Evolutionary conservation across 116 monocot genomes (phyloP).

Genomic region (Cymodocea nodosa): DNA sequence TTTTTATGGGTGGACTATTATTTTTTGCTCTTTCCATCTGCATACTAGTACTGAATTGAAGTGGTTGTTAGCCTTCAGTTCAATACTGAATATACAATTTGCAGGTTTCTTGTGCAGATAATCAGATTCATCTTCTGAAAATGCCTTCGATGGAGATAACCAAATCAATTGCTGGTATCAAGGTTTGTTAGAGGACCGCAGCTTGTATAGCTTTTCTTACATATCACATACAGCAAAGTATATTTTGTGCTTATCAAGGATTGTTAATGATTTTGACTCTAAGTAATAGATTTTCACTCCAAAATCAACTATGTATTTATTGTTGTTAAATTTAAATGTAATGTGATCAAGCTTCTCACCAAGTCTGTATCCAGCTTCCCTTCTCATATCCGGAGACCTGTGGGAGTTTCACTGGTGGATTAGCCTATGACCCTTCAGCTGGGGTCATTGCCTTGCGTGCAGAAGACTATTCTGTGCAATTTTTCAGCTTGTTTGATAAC

Average conservation of each 20-base stretch:
- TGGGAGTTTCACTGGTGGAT: slow-evolving; percentile 15
- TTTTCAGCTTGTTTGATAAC: slow-evolving; percentile 75
- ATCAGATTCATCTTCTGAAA: slow-evolving; percentile 72
- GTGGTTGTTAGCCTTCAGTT: background rate
- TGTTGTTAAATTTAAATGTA: background rate
- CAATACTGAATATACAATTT: slow-evolving; percentile 10
- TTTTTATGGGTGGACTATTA: background rate
- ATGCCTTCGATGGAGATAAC: slow-evolving; percentile 87
- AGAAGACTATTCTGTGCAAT: slow-evolving; percentile 65
- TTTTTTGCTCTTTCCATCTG: background rate
- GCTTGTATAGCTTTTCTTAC: background rate
- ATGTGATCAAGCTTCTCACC: background rate
- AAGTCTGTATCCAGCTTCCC: slow-evolving; percentile 54
- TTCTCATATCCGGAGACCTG: slow-evolving; percentile 40
- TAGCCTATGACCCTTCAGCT: slow-evolving; percentile 44
- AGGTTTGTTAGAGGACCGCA: slow-evolving; percentile 42
- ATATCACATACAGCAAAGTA: background rate
- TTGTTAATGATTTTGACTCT: background rate
- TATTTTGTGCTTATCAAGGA: background rate
- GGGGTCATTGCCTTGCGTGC: slow-evolving; percentile 51
- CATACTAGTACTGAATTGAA: background rate
- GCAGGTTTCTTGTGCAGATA: slow-evolving; percentile 91
- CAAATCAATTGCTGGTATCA: slow-evolving; percentile 86
- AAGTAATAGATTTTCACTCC: background rate
- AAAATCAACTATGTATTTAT: background rate